phyloP scores from a whole-genome alignment of 2,329 filamentous ascomycete species.

The Aspergillus ochraceoroseus region DNA sequence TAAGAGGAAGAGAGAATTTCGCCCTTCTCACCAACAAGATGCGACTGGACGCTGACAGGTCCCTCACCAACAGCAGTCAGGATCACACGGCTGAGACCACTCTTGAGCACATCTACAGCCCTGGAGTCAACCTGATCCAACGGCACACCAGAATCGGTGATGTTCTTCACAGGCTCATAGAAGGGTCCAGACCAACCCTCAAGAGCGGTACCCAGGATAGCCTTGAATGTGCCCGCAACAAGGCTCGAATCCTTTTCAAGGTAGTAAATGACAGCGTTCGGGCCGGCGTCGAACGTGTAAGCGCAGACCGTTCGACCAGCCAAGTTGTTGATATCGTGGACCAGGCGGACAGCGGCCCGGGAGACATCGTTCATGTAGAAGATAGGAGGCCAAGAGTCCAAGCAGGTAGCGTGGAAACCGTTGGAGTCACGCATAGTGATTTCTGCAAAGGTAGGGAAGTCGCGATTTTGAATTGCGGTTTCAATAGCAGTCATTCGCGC shows the following conservation, averaged over 20 bases:
- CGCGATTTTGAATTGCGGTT: conserved; percentile 66
- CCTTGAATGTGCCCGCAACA: conserved; percentile 74
- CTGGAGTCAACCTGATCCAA: conserved; percentile 55
- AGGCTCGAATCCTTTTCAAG: conserved; percentile 68
- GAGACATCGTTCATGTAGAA: conserved; percentile 98
- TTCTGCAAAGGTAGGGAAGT: conserved; percentile 82
- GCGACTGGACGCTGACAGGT: conserved; percentile 72
- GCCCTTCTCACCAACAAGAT: conserved; percentile 66
- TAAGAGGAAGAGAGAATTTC: conserved; percentile 39
- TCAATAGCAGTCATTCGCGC: conserved; percentile 80
- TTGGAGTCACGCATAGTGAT: conserved; percentile 97
- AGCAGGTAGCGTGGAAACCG: conserved; percentile 89
- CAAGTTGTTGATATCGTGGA: conserved; percentile 79
- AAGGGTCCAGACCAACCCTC: conserved; percentile 55
- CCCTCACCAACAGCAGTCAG: conserved; percentile 88
- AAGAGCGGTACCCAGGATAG: conserved; percentile 61
- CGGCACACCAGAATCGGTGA: conserved; percentile 47
- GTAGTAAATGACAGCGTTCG: conserved; percentile 96
- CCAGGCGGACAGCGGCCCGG: conserved; percentile 76
- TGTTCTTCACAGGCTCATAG: conserved; percentile 50
- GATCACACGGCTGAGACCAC: conserved; percentile 83
- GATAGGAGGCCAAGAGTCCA: conserved; percentile 94
- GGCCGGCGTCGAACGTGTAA: conserved; percentile 96
- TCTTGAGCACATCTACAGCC: conserved; percentile 62
- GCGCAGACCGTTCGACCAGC: conserved; percentile 78